These are phyloP conservation scores for Mycena amicta DNA, from an alignment of 768 basidiomycete genomes.

Conservation along the genomic window DNA sequence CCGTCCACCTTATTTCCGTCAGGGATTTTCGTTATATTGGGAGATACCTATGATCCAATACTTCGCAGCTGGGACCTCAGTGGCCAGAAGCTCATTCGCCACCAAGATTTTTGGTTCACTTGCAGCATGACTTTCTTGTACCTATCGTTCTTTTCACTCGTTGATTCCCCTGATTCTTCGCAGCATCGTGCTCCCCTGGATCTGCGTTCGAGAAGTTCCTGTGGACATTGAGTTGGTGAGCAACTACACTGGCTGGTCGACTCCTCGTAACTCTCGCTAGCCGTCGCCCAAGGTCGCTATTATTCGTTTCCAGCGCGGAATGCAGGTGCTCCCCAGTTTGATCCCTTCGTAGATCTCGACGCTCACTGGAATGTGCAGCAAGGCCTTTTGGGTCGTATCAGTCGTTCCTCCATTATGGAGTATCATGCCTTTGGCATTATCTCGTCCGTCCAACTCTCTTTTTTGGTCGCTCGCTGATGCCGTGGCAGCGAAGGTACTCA, in stretches of 20 bases:
- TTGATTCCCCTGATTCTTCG: not conserved
- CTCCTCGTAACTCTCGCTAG: constrained; percentile 35
- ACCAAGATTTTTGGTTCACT: constrained; percentile 80
- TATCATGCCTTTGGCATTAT: constrained; percentile 78
- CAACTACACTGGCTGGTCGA: constrained; percentile 2
- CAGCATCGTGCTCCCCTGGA: constrained; percentile 76
- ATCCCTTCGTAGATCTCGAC: too few relatives aligned
- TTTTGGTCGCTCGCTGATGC: constrained; percentile 3
- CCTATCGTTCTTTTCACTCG: constrained; percentile 26
- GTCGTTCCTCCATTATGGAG: constrained; percentile 73
- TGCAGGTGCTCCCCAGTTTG: constrained; percentile 38
- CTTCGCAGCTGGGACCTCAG: constrained; percentile 60
- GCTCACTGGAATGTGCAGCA: constrained; percentile 65
- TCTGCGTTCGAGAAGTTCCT: constrained; percentile 69
- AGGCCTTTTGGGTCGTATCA: constrained; percentile 73
- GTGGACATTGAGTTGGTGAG: constrained; percentile 78
- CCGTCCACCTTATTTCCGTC: too few relatives aligned
- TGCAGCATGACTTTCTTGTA: constrained; percentile 76
- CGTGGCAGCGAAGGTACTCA: constrained; percentile 63
- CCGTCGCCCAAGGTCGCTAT: constrained; percentile 81
- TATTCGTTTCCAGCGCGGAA: constrained; percentile 77
- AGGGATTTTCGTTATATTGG: constrained; percentile 70
- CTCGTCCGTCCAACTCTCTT: constrained; percentile 47
- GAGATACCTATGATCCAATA: constrained; percentile 59
- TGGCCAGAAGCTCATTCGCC: constrained; percentile 56